Base-by-base conservation (phyloP, 129 eudicot species). In the Arctium minus region DNA sequence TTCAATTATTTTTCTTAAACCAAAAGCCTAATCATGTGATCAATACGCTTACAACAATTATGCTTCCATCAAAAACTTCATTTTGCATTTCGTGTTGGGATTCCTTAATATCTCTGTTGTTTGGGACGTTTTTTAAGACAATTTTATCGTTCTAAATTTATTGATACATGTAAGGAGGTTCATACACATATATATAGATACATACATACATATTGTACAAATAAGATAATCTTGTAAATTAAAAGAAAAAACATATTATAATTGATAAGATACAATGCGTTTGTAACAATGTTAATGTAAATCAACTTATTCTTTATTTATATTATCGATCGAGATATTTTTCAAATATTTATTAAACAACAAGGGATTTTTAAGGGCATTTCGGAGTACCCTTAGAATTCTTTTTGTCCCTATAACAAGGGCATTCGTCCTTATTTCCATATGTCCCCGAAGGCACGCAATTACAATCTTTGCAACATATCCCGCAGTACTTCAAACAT, bases 391-490 rank as follows among this genome's bases (percentile, higher is more conserved):
- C 89, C 80, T 87, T 87, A n/a, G 89, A 87, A 69, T 87, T 87
- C 87, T 83, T 87, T 56, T 74, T 79, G 80, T 87, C 87, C 70
- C 87, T 70, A 11, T 87, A 87, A 81, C 87, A 87, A 56, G 89
- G 89, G 27, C 89, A 87, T 68, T 87, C 85, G 39, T 87, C 87
- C 74, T 87, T 87, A 82, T 87, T 70, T 6, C 89, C 89, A 35
- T 83, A 87, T 15, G 89, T 87, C 22, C 87, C 89, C 0, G 87
- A 83, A 46, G 90, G 90, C 62, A 87, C 90, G 69, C 90, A 87
- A 10, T 87, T 56, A 72, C 90, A 87, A 62, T 71, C 78, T 42
- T 40, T 32, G 39, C 91, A 88, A 33, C 91, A 88, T 68, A 88
- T 88, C 13, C 88, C 91, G 15, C 91, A 85, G 30, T 88, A 88